A percentile compares a stretch with the other conserved stretches of the same genome.
phyloP scores from a whole-genome alignment of 768 basidiomycete species.

The Stropharia rugosoannulata region DNA sequence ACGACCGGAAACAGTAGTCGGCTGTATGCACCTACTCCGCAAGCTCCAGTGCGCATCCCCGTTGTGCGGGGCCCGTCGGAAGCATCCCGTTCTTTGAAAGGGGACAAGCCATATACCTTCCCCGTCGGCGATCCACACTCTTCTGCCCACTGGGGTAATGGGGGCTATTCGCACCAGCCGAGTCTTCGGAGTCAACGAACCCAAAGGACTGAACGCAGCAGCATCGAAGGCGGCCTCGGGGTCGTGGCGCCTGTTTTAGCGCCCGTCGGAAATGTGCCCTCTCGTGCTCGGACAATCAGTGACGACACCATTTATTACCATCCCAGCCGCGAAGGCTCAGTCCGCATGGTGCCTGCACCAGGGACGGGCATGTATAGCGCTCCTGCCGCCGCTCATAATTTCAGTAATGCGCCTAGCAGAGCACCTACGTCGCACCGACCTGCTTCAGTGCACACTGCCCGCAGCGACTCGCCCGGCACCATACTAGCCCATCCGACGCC shows the following conservation, averaged over 20 bases:
- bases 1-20: neutral
- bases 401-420: neutral
- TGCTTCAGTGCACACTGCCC: neutral
- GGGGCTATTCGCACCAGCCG: neutral
- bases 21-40: neutral
- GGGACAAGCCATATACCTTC: neutral
- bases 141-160: neutral
- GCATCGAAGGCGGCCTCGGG: neutral
- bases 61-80: neutral
- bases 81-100: neutral
- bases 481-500: neutral
- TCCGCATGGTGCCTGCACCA: neutral
- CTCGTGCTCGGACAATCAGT: neutral
- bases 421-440: neutral
- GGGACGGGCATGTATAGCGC: neutral
- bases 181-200: neutral
- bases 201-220: neutral
- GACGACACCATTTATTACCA: slow-evolving; percentile 5
- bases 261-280: neutral
- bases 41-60: neutral
- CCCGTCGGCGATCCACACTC: neutral
- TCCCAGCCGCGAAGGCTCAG: neutral
- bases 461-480: neutral
- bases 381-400: neutral
- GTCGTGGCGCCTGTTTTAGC: neutral